Percentiles rank a stretch among this genome's conserved stretches.
These are phyloP conservation scores for Phytopythium kandeliae DNA, from an alignment of 352 stramenopile genomes.

Conservation along the genomic window DNA sequence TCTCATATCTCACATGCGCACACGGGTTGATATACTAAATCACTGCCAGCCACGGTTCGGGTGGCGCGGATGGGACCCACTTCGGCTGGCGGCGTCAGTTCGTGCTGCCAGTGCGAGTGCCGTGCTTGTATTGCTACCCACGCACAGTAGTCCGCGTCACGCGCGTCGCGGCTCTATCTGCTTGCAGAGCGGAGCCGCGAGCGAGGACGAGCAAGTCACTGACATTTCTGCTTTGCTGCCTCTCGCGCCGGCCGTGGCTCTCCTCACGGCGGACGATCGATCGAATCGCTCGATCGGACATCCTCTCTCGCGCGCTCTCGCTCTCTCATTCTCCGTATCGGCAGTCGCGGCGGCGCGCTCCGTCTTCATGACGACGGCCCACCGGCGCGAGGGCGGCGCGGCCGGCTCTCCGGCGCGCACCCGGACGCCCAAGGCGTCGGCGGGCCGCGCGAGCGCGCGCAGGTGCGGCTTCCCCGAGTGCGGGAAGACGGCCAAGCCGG, in stretches of 20 bases:
- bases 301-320: too few species aligned
- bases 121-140: not conserved
- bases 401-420: not conserved
- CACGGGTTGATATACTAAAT: too few species aligned
- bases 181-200: too few species aligned
- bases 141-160: too few species aligned
- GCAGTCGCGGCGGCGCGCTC: not conserved
- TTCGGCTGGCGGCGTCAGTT: too few species aligned
- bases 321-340: too few species aligned
- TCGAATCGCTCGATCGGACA: too few species aligned
- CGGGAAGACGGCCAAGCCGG: constrained; percentile 42
- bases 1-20: too few species aligned
- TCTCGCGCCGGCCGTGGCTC: not conserved
- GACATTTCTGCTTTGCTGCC: constrained; percentile 6
- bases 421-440: not conserved
- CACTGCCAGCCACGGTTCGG: too few species aligned
- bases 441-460: constrained; percentile 8
- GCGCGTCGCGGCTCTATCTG: too few species aligned
- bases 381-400: not conserved
- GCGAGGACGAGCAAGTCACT: too few species aligned
- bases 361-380: not conserved
- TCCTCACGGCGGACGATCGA: not conserved
- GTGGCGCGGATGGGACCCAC: not conserved
- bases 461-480: constrained; percentile 45
- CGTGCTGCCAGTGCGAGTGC: not conserved